Evolutionary conservation across 768 basidiomycete species (phyloP).

Genomic region (Psilocybe cubensis): DNA sequence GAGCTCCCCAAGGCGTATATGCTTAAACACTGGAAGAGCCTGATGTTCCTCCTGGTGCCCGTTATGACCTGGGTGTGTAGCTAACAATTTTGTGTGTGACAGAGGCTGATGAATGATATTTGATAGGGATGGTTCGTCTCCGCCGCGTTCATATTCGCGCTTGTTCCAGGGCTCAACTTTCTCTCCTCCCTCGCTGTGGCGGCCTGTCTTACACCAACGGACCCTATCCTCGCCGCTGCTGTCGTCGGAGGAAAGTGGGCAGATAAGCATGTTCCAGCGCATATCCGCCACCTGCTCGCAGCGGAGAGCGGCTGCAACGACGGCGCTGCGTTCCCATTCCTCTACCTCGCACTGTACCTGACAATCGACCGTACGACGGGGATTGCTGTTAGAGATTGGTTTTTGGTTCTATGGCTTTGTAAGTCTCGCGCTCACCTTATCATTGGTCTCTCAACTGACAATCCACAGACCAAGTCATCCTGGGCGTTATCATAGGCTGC

Average conservation of each 20-base stretch:
- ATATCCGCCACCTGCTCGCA: constrained; percentile 65
- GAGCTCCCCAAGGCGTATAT: constrained; percentile 97
- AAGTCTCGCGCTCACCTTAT: constrained; percentile 42
- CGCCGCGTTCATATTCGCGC: constrained; percentile 86
- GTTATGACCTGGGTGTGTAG: constrained; percentile 82
- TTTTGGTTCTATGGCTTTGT: constrained; percentile 87
- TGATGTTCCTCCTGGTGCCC: constrained; percentile 82
- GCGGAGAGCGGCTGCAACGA: constrained; percentile 95
- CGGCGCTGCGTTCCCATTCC: constrained; percentile 94
- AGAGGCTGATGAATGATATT: not conserved
- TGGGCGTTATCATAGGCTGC: constrained; percentile 78
- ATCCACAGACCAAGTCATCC: constrained; percentile 69
- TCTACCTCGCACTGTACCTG: constrained; percentile 89
- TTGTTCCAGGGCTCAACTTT: constrained; percentile 90
- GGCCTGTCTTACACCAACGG: constrained; percentile 93
- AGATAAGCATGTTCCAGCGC: constrained; percentile 93
- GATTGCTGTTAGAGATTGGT: constrained; percentile 84
- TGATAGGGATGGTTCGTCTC: constrained; percentile 92
- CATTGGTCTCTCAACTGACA: constrained; percentile 12
- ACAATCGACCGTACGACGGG: constrained; percentile 67
- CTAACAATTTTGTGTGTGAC: not conserved
- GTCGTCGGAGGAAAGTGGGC: constrained; percentile 97
- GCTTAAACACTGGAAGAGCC: constrained; percentile 87
- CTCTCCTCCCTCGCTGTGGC: constrained; percentile 88
- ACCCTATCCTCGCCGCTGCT: constrained; percentile 91